phyloP scores from a whole-genome alignment of 352 stramenopile species.

The Phytophthora tentaculata region DNA sequence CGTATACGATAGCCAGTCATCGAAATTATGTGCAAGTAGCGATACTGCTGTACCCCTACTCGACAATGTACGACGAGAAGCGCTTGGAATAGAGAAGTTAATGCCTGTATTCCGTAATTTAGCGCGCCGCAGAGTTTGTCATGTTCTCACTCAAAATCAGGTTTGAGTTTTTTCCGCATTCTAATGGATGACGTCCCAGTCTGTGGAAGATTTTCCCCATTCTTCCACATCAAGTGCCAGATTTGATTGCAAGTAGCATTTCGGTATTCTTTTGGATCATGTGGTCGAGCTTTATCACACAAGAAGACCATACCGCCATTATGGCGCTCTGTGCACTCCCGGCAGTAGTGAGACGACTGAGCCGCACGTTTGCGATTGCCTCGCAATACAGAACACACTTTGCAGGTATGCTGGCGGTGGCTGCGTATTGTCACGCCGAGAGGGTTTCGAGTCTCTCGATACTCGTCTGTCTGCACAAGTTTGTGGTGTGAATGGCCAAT shows the following conservation, averaged over 20 bases:
- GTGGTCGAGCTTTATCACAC: slow-evolving; percentile 33
- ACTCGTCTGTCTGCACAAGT: slow-evolving; percentile 36
- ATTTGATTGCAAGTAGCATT: slow-evolving; percentile 43
- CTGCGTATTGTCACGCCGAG: slow-evolving; percentile 27
- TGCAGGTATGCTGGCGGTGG: slow-evolving; percentile 38
- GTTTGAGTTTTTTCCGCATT: slow-evolving; percentile 35
- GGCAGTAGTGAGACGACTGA: slow-evolving; percentile 37
- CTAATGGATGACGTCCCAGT: slow-evolving; percentile 28
- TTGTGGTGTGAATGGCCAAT: slow-evolving; percentile 28
- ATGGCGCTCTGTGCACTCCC: slow-evolving; percentile 32
- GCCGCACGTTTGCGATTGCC: slow-evolving; percentile 30
- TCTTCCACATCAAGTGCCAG: slow-evolving; percentile 43
- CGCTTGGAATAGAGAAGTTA: slow-evolving; percentile 7
- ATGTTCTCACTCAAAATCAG: slow-evolving; percentile 2
- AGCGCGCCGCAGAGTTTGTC: neutral
- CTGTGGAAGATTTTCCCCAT: slow-evolving; percentile 28
- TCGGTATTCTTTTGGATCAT: slow-evolving; percentile 27
- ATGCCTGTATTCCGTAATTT: slow-evolving; percentile 14
- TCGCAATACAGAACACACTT: slow-evolving; percentile 44
- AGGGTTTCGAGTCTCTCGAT: slow-evolving; percentile 28
- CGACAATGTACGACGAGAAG: neutral
- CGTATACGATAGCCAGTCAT: slow-evolving; percentile 39
- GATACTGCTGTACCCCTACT: slow-evolving; percentile 29
- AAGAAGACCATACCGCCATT: slow-evolving; percentile 37
- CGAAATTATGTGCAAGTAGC: slow-evolving; percentile 43